phyloP scores from a whole-genome alignment of 2,329 filamentous ascomycete species.

The Colletotrichum sp. region DNA sequence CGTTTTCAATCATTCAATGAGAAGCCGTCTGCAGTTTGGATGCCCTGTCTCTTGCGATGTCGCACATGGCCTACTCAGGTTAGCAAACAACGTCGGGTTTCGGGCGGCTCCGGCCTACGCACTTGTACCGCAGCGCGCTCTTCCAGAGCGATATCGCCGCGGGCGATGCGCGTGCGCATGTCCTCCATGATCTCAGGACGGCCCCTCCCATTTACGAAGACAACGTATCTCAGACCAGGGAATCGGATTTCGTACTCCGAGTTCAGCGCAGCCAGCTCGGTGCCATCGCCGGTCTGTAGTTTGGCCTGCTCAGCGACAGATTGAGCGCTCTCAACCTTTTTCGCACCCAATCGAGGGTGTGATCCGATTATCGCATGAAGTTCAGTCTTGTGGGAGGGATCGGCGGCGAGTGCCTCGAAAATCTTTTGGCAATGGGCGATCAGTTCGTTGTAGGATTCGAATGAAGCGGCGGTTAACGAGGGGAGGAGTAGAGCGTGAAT shows the following conservation, averaged over 20 bases:
- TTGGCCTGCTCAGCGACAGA: slow-evolving; percentile 84
- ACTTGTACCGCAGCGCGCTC: slow-evolving; percentile 78
- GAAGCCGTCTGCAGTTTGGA: slow-evolving; percentile 55
- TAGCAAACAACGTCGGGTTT: not conserved
- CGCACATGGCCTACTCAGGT: slow-evolving; percentile 77
- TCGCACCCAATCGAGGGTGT: slow-evolving; percentile 83
- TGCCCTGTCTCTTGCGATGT: slow-evolving; percentile 84
- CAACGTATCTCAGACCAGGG: slow-evolving; percentile 85
- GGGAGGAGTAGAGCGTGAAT: slow-evolving; percentile 77
- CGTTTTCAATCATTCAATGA: not conserved
- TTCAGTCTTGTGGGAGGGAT: slow-evolving; percentile 50
- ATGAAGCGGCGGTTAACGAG: slow-evolving; percentile 60
- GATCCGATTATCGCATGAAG: slow-evolving; percentile 78
- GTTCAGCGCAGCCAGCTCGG: slow-evolving; percentile 73
- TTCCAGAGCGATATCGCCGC: slow-evolving; percentile 70
- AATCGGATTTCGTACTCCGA: slow-evolving; percentile 80
- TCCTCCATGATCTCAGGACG: slow-evolving; percentile 79
- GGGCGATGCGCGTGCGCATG: slow-evolving; percentile 76
- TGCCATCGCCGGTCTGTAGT: slow-evolving; percentile 60
- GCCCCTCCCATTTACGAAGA: slow-evolving; percentile 86
- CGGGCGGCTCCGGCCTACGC: slow-evolving; percentile 27
- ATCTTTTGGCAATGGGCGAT: slow-evolving; percentile 70
- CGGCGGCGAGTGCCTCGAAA: slow-evolving; percentile 64
- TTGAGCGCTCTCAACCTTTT: slow-evolving; percentile 81
- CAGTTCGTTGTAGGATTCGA: slow-evolving; percentile 71